Evolutionary conservation across 805 yeast species (phyloP), one percentile per base, ranked within the genome.

Genomic region (Wickerhamomyces canadensis): DNA sequence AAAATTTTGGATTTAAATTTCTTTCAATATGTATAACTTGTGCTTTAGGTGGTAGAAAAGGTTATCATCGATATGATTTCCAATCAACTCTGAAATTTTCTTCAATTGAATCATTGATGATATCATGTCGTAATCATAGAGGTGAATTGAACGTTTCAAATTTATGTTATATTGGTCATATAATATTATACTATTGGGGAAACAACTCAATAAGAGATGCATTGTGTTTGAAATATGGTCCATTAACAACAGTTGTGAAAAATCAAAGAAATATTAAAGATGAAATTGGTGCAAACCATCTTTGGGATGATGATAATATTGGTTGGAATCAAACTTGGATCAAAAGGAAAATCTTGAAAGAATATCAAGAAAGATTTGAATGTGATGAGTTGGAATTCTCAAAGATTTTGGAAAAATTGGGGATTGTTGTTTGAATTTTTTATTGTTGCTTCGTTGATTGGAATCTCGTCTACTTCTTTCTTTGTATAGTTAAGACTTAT

Each of bases 31-130:
- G 43, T 28, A 26, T 45, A 5, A 15, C 34, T 7, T 36, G 42
- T 27, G 44, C 49, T n/a, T 40, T 42, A 38, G 47, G 45, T 14
- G 47, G 49, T 6, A 32, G 38, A 14, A 19, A 8, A 12, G 44
- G 42, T 2, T 16, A 35, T 4, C 8, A 8, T 4, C 23, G 35
- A 19, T 42, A 39, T 25, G 15, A 7, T n/a, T n/a, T n/a, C n/a
- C n/a, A n/a, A n/a, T n/a, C n/a, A n/a, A n/a, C n/a, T n/a, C n/a
- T n/a, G n/a, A n/a, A n/a, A n/a, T n/a, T n/a, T n/a, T n/a, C n/a
- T n/a, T n/a, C n/a, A n/a, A n/a, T n/a, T n/a, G n/a, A n/a, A n/a
- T n/a, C n/a, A n/a, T n/a, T n/a, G n/a, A n/a, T n/a, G n/a, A n/a
- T n/a, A n/a, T n/a, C n/a, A n/a, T 28, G 37, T 18, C 4, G 2